Evolutionary conservation across 176 grass and related monocot species (phyloP).

Genomic region (Olyra latifolia): DNA sequence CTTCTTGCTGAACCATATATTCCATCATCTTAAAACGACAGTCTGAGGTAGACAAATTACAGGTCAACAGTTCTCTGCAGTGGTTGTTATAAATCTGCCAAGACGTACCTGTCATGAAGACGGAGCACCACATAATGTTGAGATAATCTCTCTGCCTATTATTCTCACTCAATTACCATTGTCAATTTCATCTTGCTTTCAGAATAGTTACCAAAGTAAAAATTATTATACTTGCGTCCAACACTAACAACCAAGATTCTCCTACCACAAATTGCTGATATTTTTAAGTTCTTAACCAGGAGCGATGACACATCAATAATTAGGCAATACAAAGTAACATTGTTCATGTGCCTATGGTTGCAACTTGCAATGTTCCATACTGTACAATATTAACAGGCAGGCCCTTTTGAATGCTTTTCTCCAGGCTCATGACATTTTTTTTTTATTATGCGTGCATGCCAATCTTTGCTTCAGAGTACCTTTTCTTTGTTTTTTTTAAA

Average conservation of each 20-base stretch:
- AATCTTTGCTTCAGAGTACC: neutral
- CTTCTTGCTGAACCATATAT: neutral
- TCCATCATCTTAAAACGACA: constrained; percentile 13
- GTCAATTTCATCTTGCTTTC: neutral
- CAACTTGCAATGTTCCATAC: constrained; percentile 2
- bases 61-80: neutral
- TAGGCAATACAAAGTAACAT: too few species aligned
- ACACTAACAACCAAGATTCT: constrained; percentile 12
- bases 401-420: neutral
- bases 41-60: constrained; percentile 21
- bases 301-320: neutral
- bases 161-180: neutral
- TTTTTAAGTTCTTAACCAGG: neutral
- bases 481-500: neutral
- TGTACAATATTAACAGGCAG: neutral
- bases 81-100: neutral
- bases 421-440: neutral
- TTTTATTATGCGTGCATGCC: neutral
- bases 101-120: constrained; percentile 31
- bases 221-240: neutral
- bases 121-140: neutral
- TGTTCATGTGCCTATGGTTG: too few species aligned
- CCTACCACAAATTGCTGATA: constrained; percentile 6
- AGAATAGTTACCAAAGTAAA: neutral
- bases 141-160: neutral